Conservation (phyloP, 768 basidiomycete genomes). For the Auricularia heimuer region DNA sequence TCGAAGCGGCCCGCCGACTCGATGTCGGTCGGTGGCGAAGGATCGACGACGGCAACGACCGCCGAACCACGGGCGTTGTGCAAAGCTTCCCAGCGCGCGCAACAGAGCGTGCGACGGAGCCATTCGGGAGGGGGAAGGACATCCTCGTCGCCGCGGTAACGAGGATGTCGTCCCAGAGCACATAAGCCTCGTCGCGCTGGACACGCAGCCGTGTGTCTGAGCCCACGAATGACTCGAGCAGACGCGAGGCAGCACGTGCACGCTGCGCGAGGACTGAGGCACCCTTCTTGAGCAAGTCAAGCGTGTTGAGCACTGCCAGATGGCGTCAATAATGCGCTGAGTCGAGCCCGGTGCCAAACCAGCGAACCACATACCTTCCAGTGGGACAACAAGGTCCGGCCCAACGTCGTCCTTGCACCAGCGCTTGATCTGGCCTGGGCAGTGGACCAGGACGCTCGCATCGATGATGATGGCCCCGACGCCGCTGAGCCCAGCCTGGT, state of each 20-base stretch:
- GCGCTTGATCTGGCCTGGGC: constrained; percentile 66
- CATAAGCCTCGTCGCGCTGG: constrained; percentile 73
- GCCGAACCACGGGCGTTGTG: constrained; percentile 34
- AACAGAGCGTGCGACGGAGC: constrained; percentile 77
- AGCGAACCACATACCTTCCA: constrained; percentile 57
- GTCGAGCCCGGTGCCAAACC: neutral
- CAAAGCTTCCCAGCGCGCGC: constrained; percentile 61
- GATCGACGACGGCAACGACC: constrained; percentile 48
- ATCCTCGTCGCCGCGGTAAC: constrained; percentile 28
- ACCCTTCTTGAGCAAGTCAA: constrained; percentile 90
- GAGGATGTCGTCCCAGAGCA: constrained; percentile 66
- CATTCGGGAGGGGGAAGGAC: constrained; percentile 59
- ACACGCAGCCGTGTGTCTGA: constrained; percentile 72
- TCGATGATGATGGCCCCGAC: constrained; percentile 46
- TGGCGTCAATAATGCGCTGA: constrained; percentile 3
- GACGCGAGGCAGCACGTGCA: constrained; percentile 79
- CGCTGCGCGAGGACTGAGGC: constrained; percentile 66
- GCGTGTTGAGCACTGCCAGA: constrained; percentile 71
- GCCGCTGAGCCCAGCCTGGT: neutral
- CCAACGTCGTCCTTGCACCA: constrained; percentile 71
- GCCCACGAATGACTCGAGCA: constrained; percentile 81
- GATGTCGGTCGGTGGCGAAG: constrained; percentile 18
- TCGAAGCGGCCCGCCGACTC: constrained; percentile 20
- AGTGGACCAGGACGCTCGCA: constrained; percentile 73
- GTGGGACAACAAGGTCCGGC: constrained; percentile 73